Percentiles rank a stretch among this genome's conserved stretches.
Evolutionary conservation across 139 green algal genomes (phyloP).

Genomic region (Haematococcus lacustris): DNA sequence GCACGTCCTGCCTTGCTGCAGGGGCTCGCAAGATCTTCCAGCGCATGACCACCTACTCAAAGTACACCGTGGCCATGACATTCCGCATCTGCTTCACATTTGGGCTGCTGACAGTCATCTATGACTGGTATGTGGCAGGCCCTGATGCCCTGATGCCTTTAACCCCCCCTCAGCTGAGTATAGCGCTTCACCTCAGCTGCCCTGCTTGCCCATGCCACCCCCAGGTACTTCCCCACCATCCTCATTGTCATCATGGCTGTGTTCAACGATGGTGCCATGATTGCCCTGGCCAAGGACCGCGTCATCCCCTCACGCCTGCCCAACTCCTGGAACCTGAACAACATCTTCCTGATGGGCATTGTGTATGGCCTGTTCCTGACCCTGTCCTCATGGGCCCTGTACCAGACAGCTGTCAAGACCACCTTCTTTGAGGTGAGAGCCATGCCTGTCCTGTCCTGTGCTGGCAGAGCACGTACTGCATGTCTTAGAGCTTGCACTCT

Average conservation of each 20-base stretch:
- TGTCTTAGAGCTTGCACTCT: too few relatives aligned
- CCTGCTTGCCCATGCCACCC: constrained; percentile 2
- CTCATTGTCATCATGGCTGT: constrained; percentile 81
- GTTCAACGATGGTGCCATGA: constrained; percentile 87
- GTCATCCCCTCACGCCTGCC: constrained; percentile 52
- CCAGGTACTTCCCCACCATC: constrained; percentile 74
- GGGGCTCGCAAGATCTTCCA: constrained; percentile 87
- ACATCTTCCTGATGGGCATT: constrained; percentile 73
- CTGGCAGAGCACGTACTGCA: too few relatives aligned
- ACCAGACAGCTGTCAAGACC: constrained; percentile 35
- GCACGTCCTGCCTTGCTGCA: too few relatives aligned
- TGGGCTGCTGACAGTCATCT: constrained; percentile 72
- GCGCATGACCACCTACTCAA: constrained; percentile 81
- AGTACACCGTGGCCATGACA: constrained; percentile 83
- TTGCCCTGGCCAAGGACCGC: constrained; percentile 73
- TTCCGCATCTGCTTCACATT: constrained; percentile 86
- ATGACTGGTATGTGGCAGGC: constrained; percentile 74
- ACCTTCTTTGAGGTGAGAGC: constrained; percentile 71
- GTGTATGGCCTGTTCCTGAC: constrained; percentile 77
- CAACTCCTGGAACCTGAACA: constrained; percentile 67
- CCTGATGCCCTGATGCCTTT: too few relatives aligned
- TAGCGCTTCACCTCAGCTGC: too few relatives aligned
- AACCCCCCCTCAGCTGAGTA: too few relatives aligned
- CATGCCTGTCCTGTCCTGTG: too few relatives aligned
- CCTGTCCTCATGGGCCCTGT: constrained; percentile 63